Percentiles rank a stretch among this genome's conserved stretches.
Evolutionary conservation across 345 rosid species (phyloP).

Genomic region (Aquilaria malaccensis): DNA sequence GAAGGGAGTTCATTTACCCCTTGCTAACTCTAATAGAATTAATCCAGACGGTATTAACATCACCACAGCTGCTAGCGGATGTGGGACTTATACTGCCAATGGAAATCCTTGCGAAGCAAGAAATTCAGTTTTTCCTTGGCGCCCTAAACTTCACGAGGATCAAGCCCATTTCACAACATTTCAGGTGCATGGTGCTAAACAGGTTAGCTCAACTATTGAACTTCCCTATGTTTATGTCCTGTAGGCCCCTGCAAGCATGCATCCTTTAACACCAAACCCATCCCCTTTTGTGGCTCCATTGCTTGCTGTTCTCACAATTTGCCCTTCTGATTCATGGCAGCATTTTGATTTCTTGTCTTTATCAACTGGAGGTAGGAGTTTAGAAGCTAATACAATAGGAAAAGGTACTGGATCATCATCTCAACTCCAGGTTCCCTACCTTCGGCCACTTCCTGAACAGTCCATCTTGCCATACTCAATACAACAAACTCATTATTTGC

Average conservation of each 20-base stretch:
- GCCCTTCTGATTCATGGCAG: constrained; percentile 26
- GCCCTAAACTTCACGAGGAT: constrained; percentile 21
- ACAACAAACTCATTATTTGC: constrained; percentile 19
- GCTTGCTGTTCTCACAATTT: constrained; percentile 7
- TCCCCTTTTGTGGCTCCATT: too few species aligned
- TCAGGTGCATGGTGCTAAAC: constrained; percentile 25
- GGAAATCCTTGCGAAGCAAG: constrained; percentile 21
- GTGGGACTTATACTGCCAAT: constrained; percentile 6
- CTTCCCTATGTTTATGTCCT: constrained; percentile 4
- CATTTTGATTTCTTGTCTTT: constrained; percentile 57
- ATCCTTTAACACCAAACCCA: too few species aligned
- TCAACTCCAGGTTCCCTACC: constrained; percentile 31
- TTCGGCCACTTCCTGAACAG: constrained; percentile 29
- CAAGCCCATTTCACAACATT: constrained; percentile 19
- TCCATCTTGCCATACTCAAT: constrained; percentile 18
- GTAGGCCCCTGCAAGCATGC: not conserved
- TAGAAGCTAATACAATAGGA: constrained; percentile 23
- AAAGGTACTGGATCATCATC: constrained; percentile 20
- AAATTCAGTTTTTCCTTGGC: constrained; percentile 17
- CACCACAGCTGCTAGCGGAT: constrained; percentile 5
- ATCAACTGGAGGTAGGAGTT: constrained; percentile 27
- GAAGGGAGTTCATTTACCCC: constrained; percentile 21
- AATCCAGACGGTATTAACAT: constrained; percentile 20
- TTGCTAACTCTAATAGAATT: constrained; percentile 15
- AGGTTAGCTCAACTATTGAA: constrained; percentile 26